Evolutionary conservation across 331 rosid species (phyloP).

Genomic region (Erythrophleum ivorense): DNA sequence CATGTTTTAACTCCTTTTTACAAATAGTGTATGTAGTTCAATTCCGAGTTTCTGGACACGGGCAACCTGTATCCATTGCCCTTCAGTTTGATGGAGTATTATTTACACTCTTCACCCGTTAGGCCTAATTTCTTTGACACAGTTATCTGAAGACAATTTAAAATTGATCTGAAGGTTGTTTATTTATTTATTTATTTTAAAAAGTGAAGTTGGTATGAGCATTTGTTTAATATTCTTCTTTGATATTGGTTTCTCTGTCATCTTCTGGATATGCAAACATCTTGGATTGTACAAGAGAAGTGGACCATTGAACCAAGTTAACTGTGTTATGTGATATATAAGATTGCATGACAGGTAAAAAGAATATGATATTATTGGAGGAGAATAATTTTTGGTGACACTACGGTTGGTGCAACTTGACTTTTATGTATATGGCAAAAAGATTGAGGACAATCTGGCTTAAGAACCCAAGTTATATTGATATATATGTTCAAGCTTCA

Average conservation of each 20-base stretch:
- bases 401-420: constrained; percentile 14
- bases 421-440: background rate
- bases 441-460: background rate
- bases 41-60: background rate
- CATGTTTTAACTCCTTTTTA: background rate
- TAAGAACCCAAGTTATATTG: background rate
- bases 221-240: background rate
- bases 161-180: background rate
- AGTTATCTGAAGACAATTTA: background rate
- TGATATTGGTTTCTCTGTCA: background rate
- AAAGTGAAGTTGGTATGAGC: background rate
- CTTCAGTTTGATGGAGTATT: background rate
- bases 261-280: background rate
- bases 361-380: background rate
- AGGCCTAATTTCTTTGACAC: constrained; percentile 1
- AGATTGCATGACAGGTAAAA: background rate
- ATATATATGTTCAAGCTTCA: background rate
- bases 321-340: background rate
- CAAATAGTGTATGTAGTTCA: background rate
- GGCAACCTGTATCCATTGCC: background rate
- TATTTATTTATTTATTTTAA: no score
- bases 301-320: background rate
- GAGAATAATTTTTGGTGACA: background rate
- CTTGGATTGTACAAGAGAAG: background rate
- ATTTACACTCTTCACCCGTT: background rate